Percentiles rank a stretch among this genome's conserved stretches.
Evolutionary conservation across 495 filamentous ascomycete genomes (phyloP).

Genomic region (Clavariopsis aquatica): DNA sequence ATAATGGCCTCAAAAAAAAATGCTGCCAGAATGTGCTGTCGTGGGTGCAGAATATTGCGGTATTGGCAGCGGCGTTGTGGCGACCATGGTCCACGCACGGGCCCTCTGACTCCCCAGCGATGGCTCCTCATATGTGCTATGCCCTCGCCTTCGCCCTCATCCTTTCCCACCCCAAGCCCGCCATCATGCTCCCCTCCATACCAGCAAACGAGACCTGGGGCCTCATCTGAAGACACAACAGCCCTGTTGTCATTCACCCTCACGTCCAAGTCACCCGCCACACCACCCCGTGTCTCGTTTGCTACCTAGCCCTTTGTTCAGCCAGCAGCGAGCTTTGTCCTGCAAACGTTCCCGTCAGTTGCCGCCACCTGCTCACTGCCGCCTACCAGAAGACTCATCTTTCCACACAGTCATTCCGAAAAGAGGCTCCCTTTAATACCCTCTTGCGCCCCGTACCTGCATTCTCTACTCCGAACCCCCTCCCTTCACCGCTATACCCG

Average conservation of each 20-base stretch:
- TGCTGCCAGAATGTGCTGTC: background rate
- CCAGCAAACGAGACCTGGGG: slow-evolving; percentile 23
- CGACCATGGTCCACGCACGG: background rate
- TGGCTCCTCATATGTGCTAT: background rate
- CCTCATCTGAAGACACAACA: slow-evolving; percentile 23
- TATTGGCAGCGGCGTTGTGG: slow-evolving; percentile 6
- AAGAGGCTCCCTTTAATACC: slow-evolving; percentile 24
- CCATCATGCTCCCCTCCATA: slow-evolving; percentile 34
- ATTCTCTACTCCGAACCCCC: slow-evolving; percentile 6
- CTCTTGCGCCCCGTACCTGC: slow-evolving; percentile 23
- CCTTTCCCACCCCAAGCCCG: background rate
- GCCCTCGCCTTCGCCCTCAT: background rate
- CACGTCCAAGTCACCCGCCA: slow-evolving; percentile 18
- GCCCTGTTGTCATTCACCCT: slow-evolving; percentile 12
- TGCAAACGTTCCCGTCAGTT: slow-evolving; percentile 24
- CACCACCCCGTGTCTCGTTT: slow-evolving; percentile 16
- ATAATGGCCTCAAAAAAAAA: background rate
- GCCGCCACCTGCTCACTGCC: slow-evolving; percentile 30
- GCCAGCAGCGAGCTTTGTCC: slow-evolving; percentile 34
- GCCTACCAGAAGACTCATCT: slow-evolving; percentile 33
- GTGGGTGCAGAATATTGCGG: slow-evolving; percentile 1
- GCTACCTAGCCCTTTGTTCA: slow-evolving; percentile 25
- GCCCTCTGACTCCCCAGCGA: background rate
- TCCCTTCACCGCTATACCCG: slow-evolving; percentile 21
- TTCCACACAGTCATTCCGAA: slow-evolving; percentile 26